Conservation (phyloP, 1,284 basidiomycete genomes). For the Ustilago nuda region DNA sequence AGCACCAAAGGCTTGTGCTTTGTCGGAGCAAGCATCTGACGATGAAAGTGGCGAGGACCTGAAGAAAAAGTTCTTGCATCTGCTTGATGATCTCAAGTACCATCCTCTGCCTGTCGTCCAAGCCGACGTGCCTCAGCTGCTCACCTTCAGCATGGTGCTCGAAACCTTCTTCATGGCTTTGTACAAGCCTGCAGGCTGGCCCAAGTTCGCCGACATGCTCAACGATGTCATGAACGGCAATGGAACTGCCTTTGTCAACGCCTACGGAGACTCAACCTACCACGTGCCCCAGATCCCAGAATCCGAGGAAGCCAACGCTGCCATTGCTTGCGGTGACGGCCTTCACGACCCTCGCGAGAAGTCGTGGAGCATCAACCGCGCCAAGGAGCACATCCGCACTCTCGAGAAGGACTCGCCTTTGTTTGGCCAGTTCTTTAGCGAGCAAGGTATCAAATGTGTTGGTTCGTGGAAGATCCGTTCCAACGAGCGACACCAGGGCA, state of each 20-base stretch:
- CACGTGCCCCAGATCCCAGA: constrained; percentile 27
- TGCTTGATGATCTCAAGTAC: constrained; percentile 44
- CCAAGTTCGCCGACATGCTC: constrained; percentile 39
- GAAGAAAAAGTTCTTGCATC: constrained; percentile 35
- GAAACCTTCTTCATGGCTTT: constrained; percentile 35
- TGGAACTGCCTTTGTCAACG: constrained; percentile 39
- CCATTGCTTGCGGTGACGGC: constrained; percentile 49
- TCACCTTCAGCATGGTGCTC: constrained; percentile 47
- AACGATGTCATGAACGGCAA: constrained; percentile 47
- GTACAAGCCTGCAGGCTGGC: constrained; percentile 50
- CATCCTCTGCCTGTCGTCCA: constrained; percentile 40
- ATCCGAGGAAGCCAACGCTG: constrained; percentile 30
- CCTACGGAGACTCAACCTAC: constrained; percentile 40
- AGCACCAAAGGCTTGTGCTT: constrained; percentile 35
- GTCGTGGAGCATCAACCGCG: constrained; percentile 34
- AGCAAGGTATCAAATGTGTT: constrained; percentile 30
- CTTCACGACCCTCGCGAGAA: constrained; percentile 17
- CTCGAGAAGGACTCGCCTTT: constrained; percentile 43
- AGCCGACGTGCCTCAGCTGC: constrained; percentile 45
- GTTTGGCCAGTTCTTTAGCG: constrained; percentile 48
- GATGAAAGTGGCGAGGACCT: constrained; percentile 22
- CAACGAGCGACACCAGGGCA: constrained; percentile 48
- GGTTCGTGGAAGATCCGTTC: constrained; percentile 46
- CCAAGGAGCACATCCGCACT: constrained; percentile 27
- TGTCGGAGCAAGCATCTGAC: constrained; percentile 27